Base-by-base conservation (phyloP, 345 rosid genomes). In the Boechera retrofracta region DNA sequence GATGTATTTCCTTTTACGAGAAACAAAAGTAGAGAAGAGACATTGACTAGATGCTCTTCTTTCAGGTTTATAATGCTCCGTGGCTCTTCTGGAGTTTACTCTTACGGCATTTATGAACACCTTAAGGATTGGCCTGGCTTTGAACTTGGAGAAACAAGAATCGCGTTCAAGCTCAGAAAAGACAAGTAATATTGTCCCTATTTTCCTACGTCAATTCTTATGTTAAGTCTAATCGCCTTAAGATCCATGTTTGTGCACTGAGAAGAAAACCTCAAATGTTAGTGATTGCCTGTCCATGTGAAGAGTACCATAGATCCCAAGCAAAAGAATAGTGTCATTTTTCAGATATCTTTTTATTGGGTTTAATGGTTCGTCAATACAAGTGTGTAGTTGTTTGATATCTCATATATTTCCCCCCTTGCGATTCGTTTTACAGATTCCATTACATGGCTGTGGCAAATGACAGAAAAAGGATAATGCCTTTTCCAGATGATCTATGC, bases 151-250 rank as follows among this genome's bases (percentile, higher is more conserved):
- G 90, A 91, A 84, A 89, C 98, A 57, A 87, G 97, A 83, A 80
- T 95, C 32, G 87, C 95, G 9, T 92, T 95, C 86, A 88, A 95
- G 85, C 98, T 95, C 81, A 85, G 97, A 81, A 95, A 95, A 82
- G 98, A 95, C 89, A 91, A 85, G 99, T 92, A 89, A 62, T 41
- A 13, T 15, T 16, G 5, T 42, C 7, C 21, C 29, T 44, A 42
- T 64, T 73, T 29, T 21, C 32, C 6, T 45, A n/a, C 7, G 12
- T 24, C 29, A 42, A 51, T 39, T 26, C 48, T 42, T 15, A 64
- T 63, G 57, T 29, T 3, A 28, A 49, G 13, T 26, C 41, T 49
- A 72, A 12, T 15, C 18, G 1, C 38, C 75, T 59, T 72, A 29
- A 48, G 52, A 51, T 62, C 32, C 41, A 51, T 44, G 24, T 53